Percentiles rank a stretch among this genome's conserved stretches.
These are phyloP conservation scores for Piloderma croceum DNA, from an alignment of 768 basidiomycete genomes.

Conservation along the genomic window DNA sequence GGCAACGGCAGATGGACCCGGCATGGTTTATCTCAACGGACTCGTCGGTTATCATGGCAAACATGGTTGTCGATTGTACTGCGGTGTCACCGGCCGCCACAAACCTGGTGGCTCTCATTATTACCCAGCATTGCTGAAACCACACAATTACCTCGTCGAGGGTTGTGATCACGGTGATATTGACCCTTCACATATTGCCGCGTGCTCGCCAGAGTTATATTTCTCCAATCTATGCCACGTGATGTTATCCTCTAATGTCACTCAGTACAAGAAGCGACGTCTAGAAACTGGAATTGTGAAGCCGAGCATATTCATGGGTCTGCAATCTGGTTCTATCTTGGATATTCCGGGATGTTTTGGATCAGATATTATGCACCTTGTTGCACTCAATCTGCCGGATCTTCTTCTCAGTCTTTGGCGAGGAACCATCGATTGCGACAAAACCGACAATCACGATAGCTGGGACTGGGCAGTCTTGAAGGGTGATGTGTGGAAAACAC, in stretches of 20 bases:
- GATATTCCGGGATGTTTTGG: slow-evolving; percentile 30
- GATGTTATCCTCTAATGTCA: slow-evolving; percentile 13
- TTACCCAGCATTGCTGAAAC: slow-evolving; percentile 19
- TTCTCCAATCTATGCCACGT: slow-evolving; percentile 13
- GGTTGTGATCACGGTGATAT: slow-evolving; percentile 20
- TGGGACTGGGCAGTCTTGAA: slow-evolving; percentile 21
- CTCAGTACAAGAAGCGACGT: slow-evolving; percentile 21
- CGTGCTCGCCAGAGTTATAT: not conserved
- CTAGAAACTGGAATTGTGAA: slow-evolving; percentile 31
- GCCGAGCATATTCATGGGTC: slow-evolving; percentile 31
- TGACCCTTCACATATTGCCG: not conserved
- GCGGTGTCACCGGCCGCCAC: slow-evolving; percentile 12
- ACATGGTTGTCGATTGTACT: slow-evolving; percentile 19
- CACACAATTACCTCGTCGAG: slow-evolving; percentile 12
- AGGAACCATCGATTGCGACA: slow-evolving; percentile 14
- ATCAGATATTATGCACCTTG: slow-evolving; percentile 40
- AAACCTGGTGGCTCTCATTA: slow-evolving; percentile 14
- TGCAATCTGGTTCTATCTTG: slow-evolving; percentile 17
- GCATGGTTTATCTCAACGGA: slow-evolving; percentile 8
- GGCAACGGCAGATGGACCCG: slow-evolving; percentile 6
- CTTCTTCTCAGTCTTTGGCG: slow-evolving; percentile 20
- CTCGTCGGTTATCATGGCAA: slow-evolving; percentile 10
- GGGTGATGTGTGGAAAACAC: slow-evolving; percentile 14
- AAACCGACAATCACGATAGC: slow-evolving; percentile 7
- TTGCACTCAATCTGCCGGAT: slow-evolving; percentile 20